Conservation (phyloP, 257 asterid genomes). For the Solanum virginianum region DNA sequence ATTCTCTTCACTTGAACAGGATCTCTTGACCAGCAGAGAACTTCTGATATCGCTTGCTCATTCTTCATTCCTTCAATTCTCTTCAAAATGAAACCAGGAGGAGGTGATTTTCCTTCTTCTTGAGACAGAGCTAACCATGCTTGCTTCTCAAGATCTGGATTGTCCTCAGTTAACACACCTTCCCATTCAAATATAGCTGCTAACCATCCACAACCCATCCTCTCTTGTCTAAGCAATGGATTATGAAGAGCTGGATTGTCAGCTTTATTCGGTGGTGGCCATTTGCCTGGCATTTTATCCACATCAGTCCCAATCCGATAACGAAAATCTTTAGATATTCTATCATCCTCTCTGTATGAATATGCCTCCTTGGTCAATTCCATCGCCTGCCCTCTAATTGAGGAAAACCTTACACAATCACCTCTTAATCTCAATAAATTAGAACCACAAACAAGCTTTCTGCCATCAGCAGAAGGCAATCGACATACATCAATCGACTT, state of each 20-base stretch:
- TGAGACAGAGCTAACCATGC: slow-evolving; percentile 77
- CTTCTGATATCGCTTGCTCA: slow-evolving; percentile 92
- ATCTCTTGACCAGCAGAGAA: slow-evolving; percentile 96
- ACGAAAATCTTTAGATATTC: slow-evolving; percentile 33
- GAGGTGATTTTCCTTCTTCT: slow-evolving; percentile 81
- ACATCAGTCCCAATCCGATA: slow-evolving; percentile 35
- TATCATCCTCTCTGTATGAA: slow-evolving; percentile 45
- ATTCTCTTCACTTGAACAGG: slow-evolving; percentile 48
- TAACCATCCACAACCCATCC: slow-evolving; percentile 96
- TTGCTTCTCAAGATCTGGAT: slow-evolving; percentile 78
- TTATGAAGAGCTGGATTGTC: slow-evolving; percentile 73
- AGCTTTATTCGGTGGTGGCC: slow-evolving; percentile 88
- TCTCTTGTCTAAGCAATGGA: slow-evolving; percentile 83
- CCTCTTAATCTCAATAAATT: slow-evolving; percentile 3
- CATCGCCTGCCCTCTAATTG: slow-evolving; percentile 55
- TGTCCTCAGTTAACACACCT: slow-evolving; percentile 77
- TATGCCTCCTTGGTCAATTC: slow-evolving; percentile 55
- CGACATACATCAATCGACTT: slow-evolving; percentile 20
- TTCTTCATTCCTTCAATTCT: slow-evolving; percentile 92
- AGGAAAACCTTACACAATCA: neutral
- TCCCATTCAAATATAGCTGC: slow-evolving; percentile 96
- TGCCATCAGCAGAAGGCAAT: slow-evolving; percentile 14
- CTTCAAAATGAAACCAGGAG: slow-evolving; percentile 61
- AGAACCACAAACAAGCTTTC: slow-evolving; percentile 13
- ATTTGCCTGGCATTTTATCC: slow-evolving; percentile 42